Base-by-base conservation (phyloP, 257 asterid species). In the Lycium barbarum region DNA sequence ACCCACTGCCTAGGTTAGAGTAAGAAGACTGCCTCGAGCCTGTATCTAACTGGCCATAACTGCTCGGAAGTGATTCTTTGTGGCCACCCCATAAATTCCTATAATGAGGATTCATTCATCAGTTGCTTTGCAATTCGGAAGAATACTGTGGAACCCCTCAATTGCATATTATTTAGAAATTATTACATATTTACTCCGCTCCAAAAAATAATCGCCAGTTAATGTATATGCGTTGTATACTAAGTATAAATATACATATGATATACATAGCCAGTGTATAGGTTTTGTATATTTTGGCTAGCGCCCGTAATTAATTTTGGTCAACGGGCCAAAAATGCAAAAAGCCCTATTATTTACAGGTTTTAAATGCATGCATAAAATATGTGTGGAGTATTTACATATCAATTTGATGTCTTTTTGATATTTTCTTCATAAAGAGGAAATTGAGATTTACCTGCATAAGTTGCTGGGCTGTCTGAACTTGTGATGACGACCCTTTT, bases 401-500 rank as follows among this genome's bases (percentile, higher is more conserved):
- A 47, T 40, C 45, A 62, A 62, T 14, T 43, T 45, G 58, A 7
- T 20, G 43, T 15, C 47, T 62, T 63, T 65, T 3, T 9, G 20
- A 14, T 13, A 36, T 7, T 38, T 71, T 8, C 54, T 36, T 71
- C 5, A 36, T 38, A 59, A 7, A 59, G 62, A 55, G 62, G 62
- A 53, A 53, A 61, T 35, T 54, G 85, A 68, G 68, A 67, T 13
- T 67, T 85, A 94, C 99, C 95, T 90, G 98, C 86, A 96, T 93
- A 79, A 96, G 95, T 89, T 92, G 98, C 85, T 93, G 92, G 63
- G 99, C 99, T 20, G 93, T 86, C 85, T 92, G 97, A 85, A 96
- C 98, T 89, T 96, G 96, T 53, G 96, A 47, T 40, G 98, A 87
- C 84, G 94, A 87, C 78, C 99, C 99, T 88, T 94, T 96, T 40